phyloP scores from a whole-genome alignment of 1,139 yeast genomes.

The Candida anutae region DNA sequence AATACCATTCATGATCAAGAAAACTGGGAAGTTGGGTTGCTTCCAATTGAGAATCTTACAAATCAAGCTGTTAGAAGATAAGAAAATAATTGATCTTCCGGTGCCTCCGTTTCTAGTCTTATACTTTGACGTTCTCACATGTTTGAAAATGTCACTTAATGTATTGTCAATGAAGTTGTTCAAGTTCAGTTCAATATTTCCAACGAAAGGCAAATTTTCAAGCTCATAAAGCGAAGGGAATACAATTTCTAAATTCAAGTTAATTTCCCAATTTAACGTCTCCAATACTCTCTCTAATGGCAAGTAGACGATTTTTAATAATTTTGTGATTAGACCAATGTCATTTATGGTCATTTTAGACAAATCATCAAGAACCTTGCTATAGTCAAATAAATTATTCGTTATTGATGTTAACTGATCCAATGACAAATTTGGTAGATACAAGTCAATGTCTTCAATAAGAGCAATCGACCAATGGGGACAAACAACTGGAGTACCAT shows the following conservation, averaged over 20 bases:
- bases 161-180: slow-evolving; percentile 73
- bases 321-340: slow-evolving; percentile 28
- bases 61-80: slow-evolving; percentile 79
- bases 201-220: slow-evolving; percentile 44
- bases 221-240: slow-evolving; percentile 74
- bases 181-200: slow-evolving; percentile 41
- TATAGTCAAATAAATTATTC: slow-evolving; percentile 34
- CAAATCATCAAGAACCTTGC: slow-evolving; percentile 34
- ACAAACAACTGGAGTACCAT: slow-evolving; percentile 81
- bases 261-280: slow-evolving; percentile 48
- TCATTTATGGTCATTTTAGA: slow-evolving; percentile 31
- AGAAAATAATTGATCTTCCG: slow-evolving; percentile 64
- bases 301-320: slow-evolving; percentile 41
- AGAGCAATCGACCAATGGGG: slow-evolving; percentile 61
- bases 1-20: slow-evolving; percentile 70
- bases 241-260: slow-evolving; percentile 69
- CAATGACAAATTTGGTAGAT: slow-evolving; percentile 33
- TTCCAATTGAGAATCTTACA: slow-evolving; percentile 96
- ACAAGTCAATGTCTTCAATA: slow-evolving; percentile 49
- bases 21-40: slow-evolving; percentile 95
- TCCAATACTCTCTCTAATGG: slow-evolving; percentile 57
- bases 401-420: slow-evolving; percentile 38
- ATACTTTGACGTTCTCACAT: slow-evolving; percentile 52
- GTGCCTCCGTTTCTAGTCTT: slow-evolving; percentile 12
- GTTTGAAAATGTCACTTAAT: slow-evolving; percentile 65